phyloP scores from a whole-genome alignment of 805 yeast species.

The Metschnikowia aberdeeniae region DNA sequence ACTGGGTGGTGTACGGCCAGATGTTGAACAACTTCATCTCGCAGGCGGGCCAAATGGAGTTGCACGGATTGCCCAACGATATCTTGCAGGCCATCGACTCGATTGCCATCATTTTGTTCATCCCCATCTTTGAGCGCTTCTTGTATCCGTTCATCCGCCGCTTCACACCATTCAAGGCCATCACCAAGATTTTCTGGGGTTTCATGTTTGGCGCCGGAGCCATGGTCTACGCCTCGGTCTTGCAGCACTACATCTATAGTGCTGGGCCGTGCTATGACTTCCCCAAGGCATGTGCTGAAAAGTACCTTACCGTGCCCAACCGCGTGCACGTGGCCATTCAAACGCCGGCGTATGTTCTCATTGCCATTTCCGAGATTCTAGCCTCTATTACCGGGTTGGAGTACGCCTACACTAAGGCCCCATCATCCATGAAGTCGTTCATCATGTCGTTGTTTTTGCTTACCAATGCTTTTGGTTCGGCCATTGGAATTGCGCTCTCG shows the following conservation, averaged over 20 bases:
- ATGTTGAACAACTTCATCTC: constrained; percentile 70
- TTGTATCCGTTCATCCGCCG: constrained; percentile 45
- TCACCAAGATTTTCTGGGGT: constrained; percentile 67
- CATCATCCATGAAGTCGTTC: constrained; percentile 61
- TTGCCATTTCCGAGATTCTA: constrained; percentile 72
- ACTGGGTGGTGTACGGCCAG: constrained; percentile 70
- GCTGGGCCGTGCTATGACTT: constrained; percentile 70
- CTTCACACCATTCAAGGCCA: constrained; percentile 59
- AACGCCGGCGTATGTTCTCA: constrained; percentile 66
- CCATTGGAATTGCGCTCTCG: constrained; percentile 68
- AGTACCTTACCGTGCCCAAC: constrained; percentile 40
- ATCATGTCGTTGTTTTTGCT: constrained; percentile 63
- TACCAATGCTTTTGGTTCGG: constrained; percentile 74
- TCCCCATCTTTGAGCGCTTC: constrained; percentile 64
- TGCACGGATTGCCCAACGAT: constrained; percentile 78
- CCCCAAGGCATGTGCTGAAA: constrained; percentile 52
- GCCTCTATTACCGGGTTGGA: constrained; percentile 81
- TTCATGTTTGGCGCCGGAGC: constrained; percentile 61
- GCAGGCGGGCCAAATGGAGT: constrained; percentile 70
- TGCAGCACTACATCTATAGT: constrained; percentile 64
- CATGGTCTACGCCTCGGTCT: constrained; percentile 73
- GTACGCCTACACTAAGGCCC: constrained; percentile 82
- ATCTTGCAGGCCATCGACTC: constrained; percentile 74
- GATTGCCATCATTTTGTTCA: constrained; percentile 65
- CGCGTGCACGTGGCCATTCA: constrained; percentile 66